Conservation (phyloP, 192 early-diverging fungal genomes). For the Spizellomyces sp. region DNA sequence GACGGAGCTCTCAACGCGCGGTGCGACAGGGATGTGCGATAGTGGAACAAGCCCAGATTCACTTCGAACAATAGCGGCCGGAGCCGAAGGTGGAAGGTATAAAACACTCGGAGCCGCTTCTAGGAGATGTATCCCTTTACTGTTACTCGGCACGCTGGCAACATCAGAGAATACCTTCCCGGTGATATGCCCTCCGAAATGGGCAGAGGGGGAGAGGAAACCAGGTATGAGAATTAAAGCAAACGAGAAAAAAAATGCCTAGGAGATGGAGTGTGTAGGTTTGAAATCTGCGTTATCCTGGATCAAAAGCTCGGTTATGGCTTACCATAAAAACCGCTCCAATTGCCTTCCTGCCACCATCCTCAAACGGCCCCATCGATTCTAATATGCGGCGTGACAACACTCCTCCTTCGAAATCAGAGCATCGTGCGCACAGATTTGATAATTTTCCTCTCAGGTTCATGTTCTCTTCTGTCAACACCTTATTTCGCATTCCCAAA, state of each 20-base stretch:
- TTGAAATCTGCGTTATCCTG: conserved; percentile 4
- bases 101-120: conserved; percentile 20
- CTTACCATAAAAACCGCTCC: conserved; percentile 66
- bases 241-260: conserved; percentile 86
- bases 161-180: conserved; percentile 22
- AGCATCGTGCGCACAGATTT: conserved; percentile 6
- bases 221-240: conserved; percentile 75
- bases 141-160: not conserved
- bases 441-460: conserved; percentile 44
- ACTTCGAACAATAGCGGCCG: no score
- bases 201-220: conserved; percentile 39
- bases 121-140: conserved; percentile 1
- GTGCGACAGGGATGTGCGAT: conserved; percentile 38
- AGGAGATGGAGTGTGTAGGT: not conserved
- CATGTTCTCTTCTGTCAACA: conserved; percentile 55
- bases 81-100: conserved; percentile 34
- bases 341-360: conserved; percentile 44
- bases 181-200: conserved; percentile 27
- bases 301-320: not conserved
- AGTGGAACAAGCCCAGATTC: conserved; percentile 29
- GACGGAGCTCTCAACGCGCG: conserved; percentile 33
- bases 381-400: not conserved
- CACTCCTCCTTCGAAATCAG: conserved; percentile 17
- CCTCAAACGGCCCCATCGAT: not conserved
- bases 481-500: conserved; percentile 58